Percentiles rank a stretch among this genome's conserved stretches.
phyloP scores from a whole-genome alignment of 1,284 basidiomycete genomes.

The Ustilago shanxiensis region DNA sequence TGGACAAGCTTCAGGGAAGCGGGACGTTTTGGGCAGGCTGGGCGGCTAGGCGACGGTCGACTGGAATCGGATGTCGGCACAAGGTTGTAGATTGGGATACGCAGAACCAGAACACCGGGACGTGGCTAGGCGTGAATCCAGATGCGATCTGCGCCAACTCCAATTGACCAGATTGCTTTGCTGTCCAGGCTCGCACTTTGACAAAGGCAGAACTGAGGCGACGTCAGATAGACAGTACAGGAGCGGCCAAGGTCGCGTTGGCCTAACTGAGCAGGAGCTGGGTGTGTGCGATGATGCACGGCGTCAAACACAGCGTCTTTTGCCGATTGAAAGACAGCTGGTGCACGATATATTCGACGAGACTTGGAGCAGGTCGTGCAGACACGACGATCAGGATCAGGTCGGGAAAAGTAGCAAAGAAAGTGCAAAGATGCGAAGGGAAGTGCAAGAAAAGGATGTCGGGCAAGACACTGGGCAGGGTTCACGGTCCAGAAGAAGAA shows the following conservation, averaged over 20 bases:
- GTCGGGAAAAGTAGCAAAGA: background rate
- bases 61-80: too few relatives aligned
- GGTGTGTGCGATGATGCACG: background rate
- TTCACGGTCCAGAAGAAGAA: background rate
- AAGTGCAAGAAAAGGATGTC: background rate
- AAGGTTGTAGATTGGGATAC: too few relatives aligned
- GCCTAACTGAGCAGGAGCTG: background rate
- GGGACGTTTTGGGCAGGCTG: too few relatives aligned
- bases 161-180: too few relatives aligned
- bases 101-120: too few relatives aligned
- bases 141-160: too few relatives aligned
- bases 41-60: too few relatives aligned
- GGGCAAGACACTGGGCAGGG: background rate
- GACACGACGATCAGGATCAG: background rate
- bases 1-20: too few relatives aligned
- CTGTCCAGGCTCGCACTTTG: background rate
- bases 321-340: background rate
- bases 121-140: too few relatives aligned
- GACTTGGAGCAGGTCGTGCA: background rate
- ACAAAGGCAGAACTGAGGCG: background rate
- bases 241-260: too few relatives aligned
- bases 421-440: background rate
- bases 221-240: too few relatives aligned
- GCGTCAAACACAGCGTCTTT: background rate
- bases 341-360: too few relatives aligned